Evolutionary conservation across 139 green algal genomes (phyloP), one percentile per base, ranked within the genome.

Genomic region (Axilococcus clingmanii): DNA sequence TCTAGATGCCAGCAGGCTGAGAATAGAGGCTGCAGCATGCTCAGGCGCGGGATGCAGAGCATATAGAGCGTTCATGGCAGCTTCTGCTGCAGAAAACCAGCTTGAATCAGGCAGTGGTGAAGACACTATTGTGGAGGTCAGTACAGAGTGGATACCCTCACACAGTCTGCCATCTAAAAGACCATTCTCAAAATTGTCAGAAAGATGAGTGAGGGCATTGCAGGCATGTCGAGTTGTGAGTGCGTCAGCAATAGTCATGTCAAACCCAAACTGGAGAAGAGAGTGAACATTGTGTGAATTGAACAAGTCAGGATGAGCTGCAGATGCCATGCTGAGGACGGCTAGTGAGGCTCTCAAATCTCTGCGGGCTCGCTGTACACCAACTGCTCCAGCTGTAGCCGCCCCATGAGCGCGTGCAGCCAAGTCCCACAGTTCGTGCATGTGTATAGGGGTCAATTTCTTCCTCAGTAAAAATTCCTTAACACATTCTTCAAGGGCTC

Each of bases 31-130:
- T 7, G 33, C 40, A 29, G 88, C 41, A 32, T 34, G 51, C 50
- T 89, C 72, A 1, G 88, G 88, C 0, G 67, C 24, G 1, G 77
- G 82, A 61, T 92, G 80, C 57, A 96, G 66, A 3, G 55, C 43
- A 61, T 94, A 94, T 5, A 96, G 15, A 0, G 88, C 82, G 7
- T 27, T 55, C 0, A 94, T 40, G 4, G 74, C 72, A 5, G 81
- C 77, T 66, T 94, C 84, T 1, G 83, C 80, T 1, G 65, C 80
- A 1, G 72, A 66, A 38, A 76, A 87, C 88, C 88, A 90, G 7
- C 22, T 45, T 1, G 24, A 24, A 14, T 82, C 74, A 0, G 61
- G 59, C 37, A 86, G 60, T 15, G 33, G 57, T 4, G 66, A 56
- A 25, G 38, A 61, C 9, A 71, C 28, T n/a, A 91, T 29, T 9